Evolutionary conservation across 2,329 filamentous ascomycete genomes (phyloP).

Genomic region (Aspergillus felis): DNA sequence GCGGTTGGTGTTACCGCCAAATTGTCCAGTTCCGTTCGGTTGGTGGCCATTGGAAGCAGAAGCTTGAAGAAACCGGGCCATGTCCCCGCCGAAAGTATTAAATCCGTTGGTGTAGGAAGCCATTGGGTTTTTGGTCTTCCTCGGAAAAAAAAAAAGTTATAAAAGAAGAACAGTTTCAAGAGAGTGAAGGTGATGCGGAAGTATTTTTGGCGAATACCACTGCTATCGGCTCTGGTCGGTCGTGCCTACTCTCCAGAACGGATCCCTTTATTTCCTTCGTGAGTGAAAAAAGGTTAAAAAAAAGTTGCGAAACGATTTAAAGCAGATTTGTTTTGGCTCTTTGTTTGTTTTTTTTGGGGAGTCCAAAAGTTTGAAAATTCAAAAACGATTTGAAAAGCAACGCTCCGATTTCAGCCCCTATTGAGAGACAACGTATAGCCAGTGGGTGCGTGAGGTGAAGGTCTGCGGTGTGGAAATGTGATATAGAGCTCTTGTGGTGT

Average conservation of each 20-base stretch:
- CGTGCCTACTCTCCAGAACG: conserved; percentile 3
- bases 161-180: neutral
- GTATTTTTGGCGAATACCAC: neutral
- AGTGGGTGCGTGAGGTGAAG: neutral
- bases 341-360: neutral
- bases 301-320: neutral
- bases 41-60: neutral
- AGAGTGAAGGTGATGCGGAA: neutral
- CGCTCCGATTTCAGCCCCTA: neutral
- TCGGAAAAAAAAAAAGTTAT: neutral
- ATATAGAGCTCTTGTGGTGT: neutral
- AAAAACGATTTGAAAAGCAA: neutral
- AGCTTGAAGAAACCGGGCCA: neutral
- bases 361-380: neutral
- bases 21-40: neutral
- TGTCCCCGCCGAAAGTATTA: neutral
- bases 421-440: neutral
- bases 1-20: neutral
- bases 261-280: conserved; percentile 7
- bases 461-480: neutral
- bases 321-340: neutral
- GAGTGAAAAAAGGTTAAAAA: conserved; percentile 7
- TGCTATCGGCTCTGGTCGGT: conserved; percentile 1
- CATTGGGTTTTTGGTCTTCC: conserved; percentile 2
- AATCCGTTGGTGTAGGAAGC: conserved; percentile 2